Evolutionary conservation across 345 rosid species (phyloP).

Genomic region (Murraya paniculata): DNA sequence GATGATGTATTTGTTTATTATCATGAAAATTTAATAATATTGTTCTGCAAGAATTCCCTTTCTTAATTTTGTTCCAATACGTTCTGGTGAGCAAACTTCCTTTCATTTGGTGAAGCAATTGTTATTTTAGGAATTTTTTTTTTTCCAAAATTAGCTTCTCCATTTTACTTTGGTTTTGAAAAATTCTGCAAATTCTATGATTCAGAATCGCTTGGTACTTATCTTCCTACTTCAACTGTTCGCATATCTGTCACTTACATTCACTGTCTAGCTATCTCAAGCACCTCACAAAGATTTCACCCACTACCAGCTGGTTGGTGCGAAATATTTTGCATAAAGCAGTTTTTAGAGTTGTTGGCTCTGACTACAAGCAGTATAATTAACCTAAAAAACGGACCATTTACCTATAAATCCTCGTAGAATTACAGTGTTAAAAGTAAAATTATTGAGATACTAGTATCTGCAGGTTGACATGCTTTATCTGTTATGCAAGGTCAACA

Average conservation of each 20-base stretch:
- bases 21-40: slow-evolving; percentile 2
- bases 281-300: neutral
- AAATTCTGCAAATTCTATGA: neutral
- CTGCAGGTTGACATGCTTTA: neutral
- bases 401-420: neutral
- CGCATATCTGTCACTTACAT: neutral
- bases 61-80: neutral
- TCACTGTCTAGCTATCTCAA: neutral
- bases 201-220: neutral
- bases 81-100: neutral
- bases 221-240: neutral
- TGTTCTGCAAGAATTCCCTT: neutral
- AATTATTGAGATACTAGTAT: neutral
- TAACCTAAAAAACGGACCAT: slow-evolving; percentile 2
- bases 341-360: neutral
- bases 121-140: neutral
- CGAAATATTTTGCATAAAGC: neutral
- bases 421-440: neutral
- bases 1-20: neutral
- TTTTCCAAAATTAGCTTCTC: neutral
- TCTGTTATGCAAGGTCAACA: neutral
- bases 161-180: neutral
- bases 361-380: neutral
- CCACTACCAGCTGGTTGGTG: slow-evolving; percentile 4
- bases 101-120: neutral